Base-by-base conservation (phyloP, 352 stramenopile species). In the Phytophthora pseudosyringae region DNA sequence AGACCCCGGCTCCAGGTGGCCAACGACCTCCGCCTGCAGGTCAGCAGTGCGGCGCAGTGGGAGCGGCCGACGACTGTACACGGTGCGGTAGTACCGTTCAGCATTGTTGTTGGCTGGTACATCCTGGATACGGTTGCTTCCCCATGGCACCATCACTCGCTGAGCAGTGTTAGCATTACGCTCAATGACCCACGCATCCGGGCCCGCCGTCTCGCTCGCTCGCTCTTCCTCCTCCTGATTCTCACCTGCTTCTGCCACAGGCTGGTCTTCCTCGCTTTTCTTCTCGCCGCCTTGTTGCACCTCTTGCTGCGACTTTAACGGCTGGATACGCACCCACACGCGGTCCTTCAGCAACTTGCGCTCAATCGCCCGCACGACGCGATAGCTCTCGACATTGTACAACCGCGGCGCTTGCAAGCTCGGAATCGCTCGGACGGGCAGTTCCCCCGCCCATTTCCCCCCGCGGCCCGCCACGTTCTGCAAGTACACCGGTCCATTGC, bases 301-400 rank as follows among this genome's bases (percentile, higher is more conserved):
- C 11, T 62, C 48, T 25, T 55, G 43, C 8, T 35, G 33, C 4
- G 38, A 59, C 28, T 68, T 64, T 36, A 67, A 39, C 28, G 65
- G 49, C 31, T 75, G 52, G 33, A 88, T 83, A 11, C 73, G 78
- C 12, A 93, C 51, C 85, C 85, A 93, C 13, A 91, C 71, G 4
- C 86, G 81, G 51, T 93, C 82, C 59, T 93, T 89, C 12, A 93
- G 69, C 15, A 91, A 66, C 40, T 90, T 91, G 10, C 85, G 78
- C 43, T 90, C 82, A 32, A 90, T 60, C 0, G 80, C 77, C 16
- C 70, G 64, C 11, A 88, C 76, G 35, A 93, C 76, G 15, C 72
- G 75, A 57, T 83, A 91, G 35, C 56, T 78, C 46, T 84, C 76
- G 1, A 91, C 43, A 40, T 73, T 81, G 44, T 81, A 81, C 32